Conservation (phyloP, 805 yeast species). For the Nakazawaea pomicola region DNA sequence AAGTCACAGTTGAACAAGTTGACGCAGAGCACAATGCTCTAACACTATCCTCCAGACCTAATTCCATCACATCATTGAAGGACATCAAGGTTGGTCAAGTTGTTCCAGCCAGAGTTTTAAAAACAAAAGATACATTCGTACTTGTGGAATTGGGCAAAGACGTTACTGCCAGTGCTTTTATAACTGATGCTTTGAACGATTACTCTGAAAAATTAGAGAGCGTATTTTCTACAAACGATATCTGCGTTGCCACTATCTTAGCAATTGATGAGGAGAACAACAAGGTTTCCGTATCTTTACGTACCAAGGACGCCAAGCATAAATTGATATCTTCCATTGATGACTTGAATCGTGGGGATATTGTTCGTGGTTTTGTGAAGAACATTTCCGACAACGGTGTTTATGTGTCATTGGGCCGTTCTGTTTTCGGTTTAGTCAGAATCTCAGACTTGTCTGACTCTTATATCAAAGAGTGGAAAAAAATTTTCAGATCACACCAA, state of each 20-base stretch:
- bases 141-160: constrained; percentile 65
- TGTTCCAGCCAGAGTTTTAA: constrained; percentile 59
- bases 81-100: constrained; percentile 51
- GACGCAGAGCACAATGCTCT: constrained; percentile 51
- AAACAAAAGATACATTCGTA: constrained; percentile 53
- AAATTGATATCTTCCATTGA: constrained; percentile 39
- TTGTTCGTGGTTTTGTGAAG: constrained; percentile 78
- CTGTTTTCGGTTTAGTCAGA: constrained; percentile 72
- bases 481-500: constrained; percentile 64
- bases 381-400: constrained; percentile 72
- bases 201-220: constrained; percentile 49
- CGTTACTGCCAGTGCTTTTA: constrained; percentile 58
- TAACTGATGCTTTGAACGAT: constrained; percentile 75
- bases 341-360: constrained; percentile 63
- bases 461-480: constrained; percentile 84
- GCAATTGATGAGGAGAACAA: constrained; percentile 41
- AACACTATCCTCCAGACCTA: constrained; percentile 42
- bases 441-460: constrained; percentile 79
- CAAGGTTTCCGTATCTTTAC: constrained; percentile 59
- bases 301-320: constrained; percentile 49
- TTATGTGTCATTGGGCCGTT: constrained; percentile 69
- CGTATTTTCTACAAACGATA: constrained; percentile 44
- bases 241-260: constrained; percentile 52
- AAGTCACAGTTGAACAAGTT: constrained; percentile 47
- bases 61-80: constrained; percentile 33